Evolutionary conservation across 2,329 filamentous ascomycete species (phyloP), one percentile per base, ranked within the genome.

Genomic region (Arthrobotrys megalospora): DNA sequence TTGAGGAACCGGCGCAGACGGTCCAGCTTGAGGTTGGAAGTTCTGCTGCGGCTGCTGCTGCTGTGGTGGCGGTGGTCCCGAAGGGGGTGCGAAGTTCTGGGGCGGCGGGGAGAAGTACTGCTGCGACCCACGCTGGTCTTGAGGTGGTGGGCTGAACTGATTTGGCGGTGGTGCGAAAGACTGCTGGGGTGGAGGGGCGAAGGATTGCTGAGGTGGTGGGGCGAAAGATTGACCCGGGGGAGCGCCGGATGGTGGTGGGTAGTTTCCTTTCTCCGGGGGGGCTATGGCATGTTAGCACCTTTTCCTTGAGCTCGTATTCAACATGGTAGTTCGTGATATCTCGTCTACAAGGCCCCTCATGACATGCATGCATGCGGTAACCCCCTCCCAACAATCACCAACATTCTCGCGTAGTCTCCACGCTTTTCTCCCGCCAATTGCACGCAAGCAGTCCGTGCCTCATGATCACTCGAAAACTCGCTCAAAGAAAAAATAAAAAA

Each of bases 151-250:
- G 34, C 82, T 80, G 10, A 71, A 79, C 45, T 81, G 80, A 43
- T 80, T 80, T 66, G 67, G 77, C 41, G 79, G 73, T 3, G 80
- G 73, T 12, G 69, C 73, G 32, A 77, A 85, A 2, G 87, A 86
- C 60, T 86, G 85, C 21, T 87, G 88, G 4, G 84, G 85, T 34
- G 87, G 86, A 16, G 86, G 86, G 58, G 85, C 84, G 53, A 86
- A 86, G 80, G 87, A 87, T 78, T 84, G 85, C 62, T 85, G 85
- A 76, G 85, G 80, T 69, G 78, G 69, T 21, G 72, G 72, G 43
- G 63, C 65, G 58, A 80, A 81, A 28, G 76, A 80, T 48, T 81
- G 81, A 80, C 73, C 70, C 36, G 80, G 82, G 11, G 82, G 80
- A 47, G 80, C 80, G 65, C 79, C 72, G 36, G 72, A 48, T 16